Conservation (phyloP, 2,329 filamentous ascomycete species). For the Exophiala sideris region DNA sequence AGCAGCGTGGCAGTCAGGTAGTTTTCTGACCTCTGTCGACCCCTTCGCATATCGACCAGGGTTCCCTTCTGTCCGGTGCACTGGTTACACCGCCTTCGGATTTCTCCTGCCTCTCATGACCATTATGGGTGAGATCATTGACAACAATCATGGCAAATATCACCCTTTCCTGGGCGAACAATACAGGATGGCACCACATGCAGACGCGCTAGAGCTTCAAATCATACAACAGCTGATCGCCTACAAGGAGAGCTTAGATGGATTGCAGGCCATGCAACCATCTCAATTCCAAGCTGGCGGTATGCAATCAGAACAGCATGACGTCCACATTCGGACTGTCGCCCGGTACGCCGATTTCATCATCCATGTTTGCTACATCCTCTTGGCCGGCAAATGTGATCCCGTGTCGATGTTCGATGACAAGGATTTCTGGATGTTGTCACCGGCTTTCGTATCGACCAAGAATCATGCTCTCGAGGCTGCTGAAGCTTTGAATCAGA, state of each 20-base stretch:
- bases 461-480: slow-evolving; percentile 46
- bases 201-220: slow-evolving; percentile 29
- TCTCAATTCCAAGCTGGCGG: slow-evolving; percentile 6
- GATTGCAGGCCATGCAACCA: background rate
- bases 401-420: slow-evolving; percentile 50
- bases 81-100: slow-evolving; percentile 47
- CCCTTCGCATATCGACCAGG: background rate
- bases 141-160: slow-evolving; percentile 44
- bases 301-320: slow-evolving; percentile 21
- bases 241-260: background rate
- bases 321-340: slow-evolving; percentile 33
- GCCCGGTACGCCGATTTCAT: slow-evolving; percentile 48
- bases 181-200: background rate
- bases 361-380: slow-evolving; percentile 48
- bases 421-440: slow-evolving; percentile 46
- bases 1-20: slow-evolving; percentile 31
- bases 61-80: slow-evolving; percentile 31
- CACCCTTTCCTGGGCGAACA: slow-evolving; percentile 38
- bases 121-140: slow-evolving; percentile 50
- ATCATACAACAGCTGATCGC: background rate
- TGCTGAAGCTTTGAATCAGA: slow-evolving; percentile 45
- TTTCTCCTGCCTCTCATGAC: slow-evolving; percentile 51
- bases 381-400: slow-evolving; percentile 51
- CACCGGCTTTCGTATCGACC: slow-evolving; percentile 45
- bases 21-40: slow-evolving; percentile 1